Evolutionary conservation across 352 stramenopile species (phyloP).

Genomic region (Phytophthora agathidicida): DNA sequence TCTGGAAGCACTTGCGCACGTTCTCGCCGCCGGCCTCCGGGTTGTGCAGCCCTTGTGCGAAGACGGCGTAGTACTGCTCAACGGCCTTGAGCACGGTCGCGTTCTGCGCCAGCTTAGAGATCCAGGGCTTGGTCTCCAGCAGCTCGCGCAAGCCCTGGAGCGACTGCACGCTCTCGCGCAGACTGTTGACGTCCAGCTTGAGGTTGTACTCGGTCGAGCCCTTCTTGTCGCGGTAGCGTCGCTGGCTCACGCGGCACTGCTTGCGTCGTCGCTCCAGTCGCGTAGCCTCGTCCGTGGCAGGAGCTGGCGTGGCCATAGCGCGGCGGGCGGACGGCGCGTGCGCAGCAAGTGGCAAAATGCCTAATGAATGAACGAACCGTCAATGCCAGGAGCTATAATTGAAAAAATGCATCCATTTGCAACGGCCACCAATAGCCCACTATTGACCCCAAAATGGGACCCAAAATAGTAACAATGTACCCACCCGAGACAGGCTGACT

Average conservation of each 20-base stretch:
- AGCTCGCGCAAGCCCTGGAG: slow-evolving; percentile 50
- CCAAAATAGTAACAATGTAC: too few species aligned
- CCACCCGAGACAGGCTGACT: too few species aligned
- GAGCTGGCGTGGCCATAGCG: slow-evolving; percentile 11
- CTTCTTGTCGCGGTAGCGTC: slow-evolving; percentile 77
- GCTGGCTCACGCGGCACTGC: slow-evolving; percentile 79
- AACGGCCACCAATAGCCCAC: too few species aligned
- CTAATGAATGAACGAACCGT: too few species aligned
- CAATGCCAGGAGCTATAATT: too few species aligned
- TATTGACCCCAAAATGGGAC: too few species aligned
- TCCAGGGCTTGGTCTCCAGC: slow-evolving; percentile 55
- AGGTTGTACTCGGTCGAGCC: slow-evolving; percentile 73
- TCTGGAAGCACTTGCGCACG: slow-evolving; percentile 54
- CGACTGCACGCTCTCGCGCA: slow-evolving; percentile 65
- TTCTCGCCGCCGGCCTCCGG: slow-evolving; percentile 44
- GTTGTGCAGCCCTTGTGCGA: slow-evolving; percentile 58
- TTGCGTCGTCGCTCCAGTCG: slow-evolving; percentile 56
- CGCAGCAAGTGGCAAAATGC: slow-evolving; percentile 7
- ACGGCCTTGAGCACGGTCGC: slow-evolving; percentile 62
- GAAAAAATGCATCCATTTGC: too few species aligned
- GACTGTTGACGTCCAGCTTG: slow-evolving; percentile 66
- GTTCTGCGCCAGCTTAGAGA: slow-evolving; percentile 44
- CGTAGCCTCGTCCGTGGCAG: slow-evolving; percentile 15
- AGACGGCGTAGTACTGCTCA: slow-evolving; percentile 75
- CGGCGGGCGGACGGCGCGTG: not conserved